Percentiles rank a stretch among this genome's conserved stretches.
These are phyloP conservation scores for Penicillium digitatum DNA, from an alignment of 2,329 filamentous ascomycete genomes.

Conservation along the genomic window DNA sequence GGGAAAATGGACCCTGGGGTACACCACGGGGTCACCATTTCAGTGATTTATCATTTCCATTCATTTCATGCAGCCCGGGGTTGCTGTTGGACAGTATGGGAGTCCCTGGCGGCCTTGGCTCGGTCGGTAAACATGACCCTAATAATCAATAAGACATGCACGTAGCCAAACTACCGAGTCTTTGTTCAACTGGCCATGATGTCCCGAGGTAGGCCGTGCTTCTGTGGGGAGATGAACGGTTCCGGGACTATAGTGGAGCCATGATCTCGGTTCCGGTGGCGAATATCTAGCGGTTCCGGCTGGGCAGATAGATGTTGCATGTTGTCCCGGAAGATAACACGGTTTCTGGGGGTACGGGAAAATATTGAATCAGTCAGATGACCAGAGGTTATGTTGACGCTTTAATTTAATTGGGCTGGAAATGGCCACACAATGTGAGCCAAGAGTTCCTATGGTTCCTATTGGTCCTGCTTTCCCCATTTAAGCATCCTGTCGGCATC, in stretches of 20 bases:
- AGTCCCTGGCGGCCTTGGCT: neutral
- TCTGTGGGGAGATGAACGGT: neutral
- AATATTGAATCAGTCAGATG: neutral
- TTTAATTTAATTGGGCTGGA: neutral
- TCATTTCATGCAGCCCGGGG: neutral
- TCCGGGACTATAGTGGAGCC: neutral
- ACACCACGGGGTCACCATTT: neutral
- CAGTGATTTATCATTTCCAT: neutral
- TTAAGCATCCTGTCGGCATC: neutral
- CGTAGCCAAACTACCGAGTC: neutral
- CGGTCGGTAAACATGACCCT: neutral
- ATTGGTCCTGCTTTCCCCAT: neutral
- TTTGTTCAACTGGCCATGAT: neutral
- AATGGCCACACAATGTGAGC: neutral
- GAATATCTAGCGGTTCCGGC: constrained; percentile 1
- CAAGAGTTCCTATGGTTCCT: neutral
- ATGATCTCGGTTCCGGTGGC: constrained; percentile 6
- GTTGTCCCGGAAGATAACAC: neutral
- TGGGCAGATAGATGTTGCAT: neutral
- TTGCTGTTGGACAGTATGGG: neutral
- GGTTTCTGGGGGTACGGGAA: neutral
- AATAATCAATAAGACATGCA: neutral
- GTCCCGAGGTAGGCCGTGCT: neutral
- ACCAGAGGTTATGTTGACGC: neutral
- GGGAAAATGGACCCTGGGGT: neutral